Base-by-base conservation (phyloP, 805 yeast genomes). In the Candida tallmaniae region DNA sequence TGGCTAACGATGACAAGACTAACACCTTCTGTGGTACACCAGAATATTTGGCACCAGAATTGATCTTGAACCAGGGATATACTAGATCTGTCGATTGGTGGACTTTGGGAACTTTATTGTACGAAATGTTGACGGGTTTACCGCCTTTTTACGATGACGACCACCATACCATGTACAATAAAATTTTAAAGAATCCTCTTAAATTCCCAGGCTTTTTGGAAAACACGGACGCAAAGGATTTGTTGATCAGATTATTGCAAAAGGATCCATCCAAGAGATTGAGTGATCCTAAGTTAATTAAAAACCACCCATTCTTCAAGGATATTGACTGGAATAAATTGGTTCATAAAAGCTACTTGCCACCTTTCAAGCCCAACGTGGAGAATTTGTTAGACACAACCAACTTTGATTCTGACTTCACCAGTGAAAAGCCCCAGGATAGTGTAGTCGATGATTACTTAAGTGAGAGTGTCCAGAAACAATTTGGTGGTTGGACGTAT, bases 401-500 rank as follows among this genome's bases (percentile, higher is more conserved):
- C 14, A 93, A 93, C 58, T 93, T 93, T 51, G 96, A 90, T 55
- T 76, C 79, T 44, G 95, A 84, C 52, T 93, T 93, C 54, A 93
- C 98, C 4, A 81, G 71, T 51, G 97, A 93, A 52, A 78, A 81
- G 48, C 97, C 98, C 4, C 81, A 86, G 46, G 98, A 93, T 56
- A 84, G 95, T 42, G 97, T 93, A 9, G 96, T 89, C 12, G 95
- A 89, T 56, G 95, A 86, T 52, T 86, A 75, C 47, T 71, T 93
- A 42, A 84, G 94, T 51, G 97, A 88, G 48, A 78, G 89, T 49
- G 96, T 93, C n/a, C 98, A 93, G 60, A 79, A 83, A 55, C 97
- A 93, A 62, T 93, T 93, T 68, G 97, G 96, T 30, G 97, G 98
- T 5, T 93, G 98, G 98, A 90, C 97, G 2, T 90, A 89, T 59